Conservation (phyloP, 306 rosid species). For the Acacia melanoxylon region DNA sequence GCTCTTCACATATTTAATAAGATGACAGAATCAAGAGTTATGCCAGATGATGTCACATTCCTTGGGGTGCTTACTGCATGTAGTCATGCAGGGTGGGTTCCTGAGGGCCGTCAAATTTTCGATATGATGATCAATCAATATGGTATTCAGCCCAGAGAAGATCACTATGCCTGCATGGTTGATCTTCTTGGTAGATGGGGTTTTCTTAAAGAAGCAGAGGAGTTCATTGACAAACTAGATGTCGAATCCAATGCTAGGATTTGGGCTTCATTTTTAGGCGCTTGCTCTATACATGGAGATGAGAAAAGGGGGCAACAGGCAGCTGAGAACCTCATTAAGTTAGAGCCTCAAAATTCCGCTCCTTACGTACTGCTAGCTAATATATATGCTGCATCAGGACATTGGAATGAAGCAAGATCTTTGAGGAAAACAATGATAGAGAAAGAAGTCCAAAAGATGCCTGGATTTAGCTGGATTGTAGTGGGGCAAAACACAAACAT, state of each 20-base stretch:
- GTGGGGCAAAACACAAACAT: constrained; percentile 52
- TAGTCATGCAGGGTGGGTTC: constrained; percentile 79
- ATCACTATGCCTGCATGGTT: constrained; percentile 76
- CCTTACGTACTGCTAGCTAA: constrained; percentile 68
- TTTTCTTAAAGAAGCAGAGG: constrained; percentile 76
- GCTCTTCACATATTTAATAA: constrained; percentile 58
- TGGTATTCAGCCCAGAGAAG: constrained; percentile 53
- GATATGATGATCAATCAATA: constrained; percentile 49
- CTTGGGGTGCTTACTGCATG: constrained; percentile 89
- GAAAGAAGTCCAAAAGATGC: constrained; percentile 63
- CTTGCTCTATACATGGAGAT: constrained; percentile 84
- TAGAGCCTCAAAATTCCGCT: constrained; percentile 69
- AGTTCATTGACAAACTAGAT: constrained; percentile 42
- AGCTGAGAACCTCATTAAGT: constrained; percentile 61
- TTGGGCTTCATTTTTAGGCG: constrained; percentile 76
- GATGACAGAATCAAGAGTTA: constrained; percentile 48
- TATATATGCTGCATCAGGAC: constrained; percentile 68
- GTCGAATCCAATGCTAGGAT: constrained; percentile 60
- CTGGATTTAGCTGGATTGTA: constrained; percentile 79
- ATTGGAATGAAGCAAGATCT: constrained; percentile 66
- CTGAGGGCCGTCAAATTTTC: constrained; percentile 61
- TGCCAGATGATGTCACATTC: constrained; percentile 77
- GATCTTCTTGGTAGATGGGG: constrained; percentile 87
- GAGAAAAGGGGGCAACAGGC: constrained; percentile 67
- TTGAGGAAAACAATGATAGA: constrained; percentile 65